Base-by-base conservation (phyloP, 345 rosid species). In the Populus davidiana region DNA sequence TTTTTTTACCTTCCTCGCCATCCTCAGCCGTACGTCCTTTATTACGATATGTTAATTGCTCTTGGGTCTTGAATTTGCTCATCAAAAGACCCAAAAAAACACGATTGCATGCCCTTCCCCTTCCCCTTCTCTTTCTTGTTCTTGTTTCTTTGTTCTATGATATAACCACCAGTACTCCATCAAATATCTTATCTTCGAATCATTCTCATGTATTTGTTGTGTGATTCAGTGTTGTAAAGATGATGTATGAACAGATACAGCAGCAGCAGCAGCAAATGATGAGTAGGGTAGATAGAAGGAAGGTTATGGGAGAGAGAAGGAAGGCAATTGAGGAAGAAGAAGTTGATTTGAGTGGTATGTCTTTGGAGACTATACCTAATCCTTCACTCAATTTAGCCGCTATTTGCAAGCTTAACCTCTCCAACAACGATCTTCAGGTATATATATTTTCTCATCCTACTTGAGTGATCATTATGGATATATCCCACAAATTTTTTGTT, bases 401-500 rank as follows among this genome's bases (percentile, higher is more conserved):
- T 21, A 88, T 94, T 78, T 88, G 86, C 82, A 90, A 89, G 74
- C 87, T 94, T 6, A 90, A 94, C 76, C 94, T 94, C 75, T 93
- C 97, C 79, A 88, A 89, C 75, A 94, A 93, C 80, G 93, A 94
- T 85, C 91, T 94, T 76, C 93, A 88, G 91, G 98, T 92, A 74
- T 8, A 29, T 8, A 74, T 8, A 29, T 8, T 2, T 38, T 17
- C 5, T 20, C 70, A 67, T 35, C 23, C 23, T 52, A 8, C 1
- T 43, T 10, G 27, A 62, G 27, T 10, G 66, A 20, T 27, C 27
- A 27, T 1, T 1, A 6, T 25, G 13, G 23, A 20, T 62, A 0
- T 29, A 11, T 62, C 41, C n/a, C 44, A 9, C 9, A 9, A n/a
- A n/a, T 9, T n/a, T 0, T 56, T 1, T 9, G 23, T n/a, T 56